Evolutionary conservation across 257 asterid species (phyloP).

Genomic region (Leptodermis oblonga): DNA sequence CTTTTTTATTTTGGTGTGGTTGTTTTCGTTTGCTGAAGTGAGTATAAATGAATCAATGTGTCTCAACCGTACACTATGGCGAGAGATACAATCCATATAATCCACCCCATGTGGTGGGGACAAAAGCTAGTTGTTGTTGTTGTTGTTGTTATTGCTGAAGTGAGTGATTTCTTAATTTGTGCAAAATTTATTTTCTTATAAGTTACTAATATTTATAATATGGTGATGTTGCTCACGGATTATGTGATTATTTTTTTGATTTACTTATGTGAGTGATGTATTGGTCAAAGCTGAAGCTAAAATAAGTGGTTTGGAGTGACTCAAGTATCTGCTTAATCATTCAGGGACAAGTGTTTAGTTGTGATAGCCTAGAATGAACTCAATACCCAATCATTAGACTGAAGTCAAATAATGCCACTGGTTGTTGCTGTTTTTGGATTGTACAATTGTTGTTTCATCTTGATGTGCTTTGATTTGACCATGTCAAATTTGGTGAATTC

Average conservation of each 20-base stretch:
- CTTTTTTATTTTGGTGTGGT: too few species aligned
- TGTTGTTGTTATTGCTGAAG: not conserved
- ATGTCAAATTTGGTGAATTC: not conserved
- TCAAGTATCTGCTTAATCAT: not conserved
- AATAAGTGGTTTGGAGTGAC: constrained; percentile 1
- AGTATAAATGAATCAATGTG: too few species aligned
- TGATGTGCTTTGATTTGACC: not conserved
- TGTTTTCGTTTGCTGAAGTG: constrained; percentile 14
- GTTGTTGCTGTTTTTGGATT: constrained; percentile 1
- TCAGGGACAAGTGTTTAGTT: not conserved
- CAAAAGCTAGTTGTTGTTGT: too few species aligned
- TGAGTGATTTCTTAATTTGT: not conserved
- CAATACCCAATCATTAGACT: not conserved
- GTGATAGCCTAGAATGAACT: not conserved
- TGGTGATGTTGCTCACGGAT: not conserved
- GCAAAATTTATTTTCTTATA: not conserved
- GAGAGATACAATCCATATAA: not conserved
- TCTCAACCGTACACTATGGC: too few species aligned
- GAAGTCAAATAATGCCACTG: not conserved
- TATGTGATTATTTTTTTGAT: not conserved
- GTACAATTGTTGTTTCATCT: not conserved
- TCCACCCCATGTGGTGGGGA: too few species aligned
- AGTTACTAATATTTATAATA: too few species aligned
- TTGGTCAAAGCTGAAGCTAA: constrained; percentile 3
- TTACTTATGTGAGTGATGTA: not conserved